phyloP scores from a whole-genome alignment of 768 basidiomycete genomes.

The Chalciporus pseudorubinellus region DNA sequence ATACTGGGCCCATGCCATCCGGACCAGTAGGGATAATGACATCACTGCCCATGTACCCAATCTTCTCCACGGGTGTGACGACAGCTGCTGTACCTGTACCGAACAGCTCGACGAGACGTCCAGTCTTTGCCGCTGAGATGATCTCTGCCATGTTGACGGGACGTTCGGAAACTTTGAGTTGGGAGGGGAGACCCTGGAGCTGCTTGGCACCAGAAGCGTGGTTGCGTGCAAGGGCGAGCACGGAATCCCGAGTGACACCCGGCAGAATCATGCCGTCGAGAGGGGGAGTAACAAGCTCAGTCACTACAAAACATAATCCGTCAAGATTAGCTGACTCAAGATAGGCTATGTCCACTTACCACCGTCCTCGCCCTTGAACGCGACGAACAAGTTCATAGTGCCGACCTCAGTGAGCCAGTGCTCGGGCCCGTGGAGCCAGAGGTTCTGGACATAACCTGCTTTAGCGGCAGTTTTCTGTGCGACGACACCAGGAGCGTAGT shows the following conservation, averaged over 20 bases:
- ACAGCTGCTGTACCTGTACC: slow-evolving; percentile 56
- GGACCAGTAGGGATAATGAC: slow-evolving; percentile 53
- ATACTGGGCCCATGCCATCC: slow-evolving; percentile 75
- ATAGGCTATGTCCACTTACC: slow-evolving; percentile 35
- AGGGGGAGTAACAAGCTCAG: slow-evolving; percentile 63
- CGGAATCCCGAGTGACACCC: slow-evolving; percentile 64
- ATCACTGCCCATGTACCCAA: slow-evolving; percentile 58
- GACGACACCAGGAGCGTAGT: slow-evolving; percentile 85
- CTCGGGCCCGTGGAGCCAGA: slow-evolving; percentile 79
- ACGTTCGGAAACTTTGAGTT: slow-evolving; percentile 63
- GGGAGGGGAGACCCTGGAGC: slow-evolving; percentile 51
- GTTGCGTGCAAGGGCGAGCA: slow-evolving; percentile 46
- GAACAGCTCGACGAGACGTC: slow-evolving; percentile 50
- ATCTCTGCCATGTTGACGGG: slow-evolving; percentile 77
- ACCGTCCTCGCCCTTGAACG: slow-evolving; percentile 68
- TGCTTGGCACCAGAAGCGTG: slow-evolving; percentile 49
- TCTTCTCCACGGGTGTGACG: slow-evolving; percentile 47
- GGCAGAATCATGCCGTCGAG: slow-evolving; percentile 66
- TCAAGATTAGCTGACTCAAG: neutral
- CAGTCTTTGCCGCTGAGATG: slow-evolving; percentile 42
- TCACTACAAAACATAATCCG: slow-evolving; percentile 28
- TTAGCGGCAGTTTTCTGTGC: slow-evolving; percentile 77
- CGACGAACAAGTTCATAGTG: slow-evolving; percentile 91
- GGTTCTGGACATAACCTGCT: slow-evolving; percentile 81
- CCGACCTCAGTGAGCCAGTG: slow-evolving; percentile 66